phyloP scores from a whole-genome alignment of 345 rosid species.

The Psidium guajava region DNA sequence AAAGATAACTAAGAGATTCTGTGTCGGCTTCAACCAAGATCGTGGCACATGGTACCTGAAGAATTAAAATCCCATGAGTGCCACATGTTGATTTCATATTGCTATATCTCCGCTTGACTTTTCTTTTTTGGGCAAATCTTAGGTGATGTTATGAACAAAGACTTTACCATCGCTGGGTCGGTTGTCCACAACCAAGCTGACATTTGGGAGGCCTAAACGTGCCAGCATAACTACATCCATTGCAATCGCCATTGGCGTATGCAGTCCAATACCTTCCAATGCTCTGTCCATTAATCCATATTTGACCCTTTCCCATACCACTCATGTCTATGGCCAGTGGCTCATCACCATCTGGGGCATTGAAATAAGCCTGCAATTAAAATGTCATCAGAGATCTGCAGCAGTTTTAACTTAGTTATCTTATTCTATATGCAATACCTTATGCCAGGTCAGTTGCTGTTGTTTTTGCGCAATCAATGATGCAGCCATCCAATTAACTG shows the following conservation, averaged over 20 bases:
- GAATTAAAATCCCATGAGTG: neutral
- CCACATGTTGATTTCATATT: neutral
- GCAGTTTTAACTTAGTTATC: neutral
- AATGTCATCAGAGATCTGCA: neutral
- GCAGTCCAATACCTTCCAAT: conserved; percentile 98
- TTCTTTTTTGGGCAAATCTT: neutral
- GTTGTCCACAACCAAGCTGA: conserved; percentile 83
- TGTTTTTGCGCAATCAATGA: conserved; percentile 53
- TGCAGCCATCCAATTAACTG: conserved; percentile 67
- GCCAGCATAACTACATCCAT: conserved; percentile 68
- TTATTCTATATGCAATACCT: conserved; percentile 26
- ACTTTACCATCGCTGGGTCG: conserved; percentile 75
- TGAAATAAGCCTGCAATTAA: conserved; percentile 50
- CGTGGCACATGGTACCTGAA: conserved; percentile 87
- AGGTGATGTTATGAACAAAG: neutral
- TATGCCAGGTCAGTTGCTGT: conserved; percentile 94
- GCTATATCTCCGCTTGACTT: neutral
- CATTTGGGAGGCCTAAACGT: conserved; percentile 78
- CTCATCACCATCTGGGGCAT: conserved; percentile 88
- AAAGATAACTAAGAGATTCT: conserved; percentile 79
- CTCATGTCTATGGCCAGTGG: conserved; percentile 94
- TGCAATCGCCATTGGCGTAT: conserved; percentile 67
- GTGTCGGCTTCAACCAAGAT: conserved; percentile 79
- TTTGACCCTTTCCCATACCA: conserved; percentile 96
- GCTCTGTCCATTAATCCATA: conserved; percentile 93